phyloP scores from a whole-genome alignment of 768 basidiomycete genomes.

The Sarcodon aspratus region DNA sequence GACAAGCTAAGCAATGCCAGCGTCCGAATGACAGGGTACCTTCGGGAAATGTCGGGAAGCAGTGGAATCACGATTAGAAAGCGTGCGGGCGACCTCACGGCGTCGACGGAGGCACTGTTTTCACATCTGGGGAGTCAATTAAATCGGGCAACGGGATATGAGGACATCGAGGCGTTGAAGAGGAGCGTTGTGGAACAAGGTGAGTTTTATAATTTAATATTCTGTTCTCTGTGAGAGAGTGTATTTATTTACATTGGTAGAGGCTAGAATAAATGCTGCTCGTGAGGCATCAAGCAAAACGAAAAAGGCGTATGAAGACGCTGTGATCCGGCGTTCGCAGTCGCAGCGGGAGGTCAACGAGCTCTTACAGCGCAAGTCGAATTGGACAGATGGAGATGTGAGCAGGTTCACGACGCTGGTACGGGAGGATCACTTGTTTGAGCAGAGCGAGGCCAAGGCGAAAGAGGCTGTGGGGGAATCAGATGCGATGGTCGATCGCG shows the following conservation, averaged over 20 bases:
- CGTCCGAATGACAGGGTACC: not conserved
- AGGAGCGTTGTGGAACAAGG: constrained; percentile 71
- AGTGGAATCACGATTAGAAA: constrained; percentile 30
- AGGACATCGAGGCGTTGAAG: constrained; percentile 78
- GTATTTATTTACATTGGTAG: constrained; percentile 26
- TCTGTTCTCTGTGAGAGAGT: not conserved
- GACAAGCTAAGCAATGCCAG: not conserved
- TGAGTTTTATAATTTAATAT: constrained; percentile 22
- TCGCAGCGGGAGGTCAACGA: constrained; percentile 96
- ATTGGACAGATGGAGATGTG: constrained; percentile 89
- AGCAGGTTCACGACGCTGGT: constrained; percentile 82
- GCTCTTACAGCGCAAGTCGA: constrained; percentile 84
- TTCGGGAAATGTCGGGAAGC: constrained; percentile 33
- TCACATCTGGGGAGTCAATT: constrained; percentile 68
- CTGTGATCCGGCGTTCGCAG: constrained; percentile 68
- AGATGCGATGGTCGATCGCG: constrained; percentile 76
- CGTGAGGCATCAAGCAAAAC: constrained; percentile 59
- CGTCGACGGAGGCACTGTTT: constrained; percentile 44
- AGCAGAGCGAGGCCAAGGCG: constrained; percentile 64
- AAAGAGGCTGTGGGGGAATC: constrained; percentile 56
- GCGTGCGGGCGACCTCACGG: constrained; percentile 48
- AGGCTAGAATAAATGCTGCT: constrained; percentile 57
- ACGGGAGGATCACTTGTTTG: constrained; percentile 78
- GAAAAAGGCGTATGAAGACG: constrained; percentile 66
- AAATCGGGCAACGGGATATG: constrained; percentile 87